Evolutionary conservation across 2,329 filamentous ascomycete species (phyloP).

Genomic region (Ceratocystiopsis brevicomis): DNA sequence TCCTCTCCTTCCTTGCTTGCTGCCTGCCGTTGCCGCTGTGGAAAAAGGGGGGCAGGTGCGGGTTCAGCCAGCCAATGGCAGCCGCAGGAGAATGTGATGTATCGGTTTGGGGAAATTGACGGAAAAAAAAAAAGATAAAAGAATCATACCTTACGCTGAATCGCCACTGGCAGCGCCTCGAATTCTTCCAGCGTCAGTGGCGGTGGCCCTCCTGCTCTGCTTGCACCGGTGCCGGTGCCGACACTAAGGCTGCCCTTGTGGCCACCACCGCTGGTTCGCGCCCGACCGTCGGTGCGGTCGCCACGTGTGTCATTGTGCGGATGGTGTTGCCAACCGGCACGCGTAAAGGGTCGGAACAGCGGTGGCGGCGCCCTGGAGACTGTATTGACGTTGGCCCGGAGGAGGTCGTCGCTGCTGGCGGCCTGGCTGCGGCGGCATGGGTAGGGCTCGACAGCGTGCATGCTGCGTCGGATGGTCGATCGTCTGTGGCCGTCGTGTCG

Average conservation of each 20-base stretch:
- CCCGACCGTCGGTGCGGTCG: background rate
- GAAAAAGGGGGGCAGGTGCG: no score
- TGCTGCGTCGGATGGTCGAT: no score
- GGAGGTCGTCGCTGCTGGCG: background rate
- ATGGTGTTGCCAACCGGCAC: constrained; percentile 1
- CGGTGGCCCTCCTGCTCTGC: constrained; percentile 6
- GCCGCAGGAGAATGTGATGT: no score
- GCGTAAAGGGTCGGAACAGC: constrained; percentile 5
- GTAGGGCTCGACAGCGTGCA: no score
- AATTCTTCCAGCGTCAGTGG: constrained; percentile 27
- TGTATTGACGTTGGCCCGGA: no score
- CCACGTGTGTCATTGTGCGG: background rate
- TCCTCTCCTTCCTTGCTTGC: background rate
- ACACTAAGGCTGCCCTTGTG: constrained; percentile 2
- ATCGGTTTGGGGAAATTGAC: no score
- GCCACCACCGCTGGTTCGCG: constrained; percentile 2
- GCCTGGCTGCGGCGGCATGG: background rate
- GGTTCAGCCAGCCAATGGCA: no score
- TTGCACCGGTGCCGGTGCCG: constrained; percentile 2
- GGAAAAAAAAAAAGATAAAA: background rate
- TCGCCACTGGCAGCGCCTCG: constrained; percentile 28
- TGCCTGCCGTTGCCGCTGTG: background rate
- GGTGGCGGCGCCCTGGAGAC: background rate
- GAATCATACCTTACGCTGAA: constrained; percentile 27
- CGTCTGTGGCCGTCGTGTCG: no score